A percentile compares a stretch with the other conserved stretches of the same genome.
These are phyloP conservation scores for Pythium periplocum DNA, from an alignment of 352 stramenopile genomes.

Conservation along the genomic window DNA sequence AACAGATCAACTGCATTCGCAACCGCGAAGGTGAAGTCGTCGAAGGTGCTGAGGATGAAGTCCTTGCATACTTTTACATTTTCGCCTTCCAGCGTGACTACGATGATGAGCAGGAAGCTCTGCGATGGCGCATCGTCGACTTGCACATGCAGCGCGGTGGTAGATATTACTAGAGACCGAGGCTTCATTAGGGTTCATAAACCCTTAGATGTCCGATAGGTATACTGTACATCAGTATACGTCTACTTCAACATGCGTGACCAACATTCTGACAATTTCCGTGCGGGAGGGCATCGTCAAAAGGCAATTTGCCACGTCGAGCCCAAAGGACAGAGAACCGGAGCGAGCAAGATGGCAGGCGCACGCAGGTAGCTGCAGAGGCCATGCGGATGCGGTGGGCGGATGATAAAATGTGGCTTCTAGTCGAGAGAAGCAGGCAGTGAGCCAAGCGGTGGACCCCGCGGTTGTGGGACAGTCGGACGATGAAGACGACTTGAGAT, in stretches of 20 bases:
- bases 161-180: conserved; percentile 65
- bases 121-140: conserved; percentile 86
- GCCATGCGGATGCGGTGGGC: not conserved
- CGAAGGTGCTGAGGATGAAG: conserved; percentile 95
- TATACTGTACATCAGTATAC: conserved; percentile 3
- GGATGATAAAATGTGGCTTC: not conserved
- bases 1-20: conserved; percentile 99
- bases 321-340: not conserved
- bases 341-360: conserved; percentile 9
- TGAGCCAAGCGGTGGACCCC: conserved; percentile 21
- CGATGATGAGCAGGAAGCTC: conserved; percentile 88
- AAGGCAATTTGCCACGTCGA: too few relatives aligned
- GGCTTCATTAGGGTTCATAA: too few relatives aligned
- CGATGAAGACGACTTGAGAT: conserved; percentile 45
- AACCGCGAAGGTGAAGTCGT: conserved; percentile 96
- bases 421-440: conserved; percentile 15
- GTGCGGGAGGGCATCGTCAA: too few relatives aligned
- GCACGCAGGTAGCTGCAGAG: conserved; percentile 11
- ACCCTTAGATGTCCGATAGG: too few relatives aligned
- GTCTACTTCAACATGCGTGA: conserved; percentile 12
- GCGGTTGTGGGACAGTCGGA: conserved; percentile 32
- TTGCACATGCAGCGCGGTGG: conserved; percentile 80
- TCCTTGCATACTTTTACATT: conserved; percentile 97
- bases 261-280: conserved; percentile 14
- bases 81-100: conserved; percentile 97